Evolutionary conservation across 257 asterid species (phyloP), one percentile per base, ranked within the genome.

Genomic region (Handroanthus guayacan): DNA sequence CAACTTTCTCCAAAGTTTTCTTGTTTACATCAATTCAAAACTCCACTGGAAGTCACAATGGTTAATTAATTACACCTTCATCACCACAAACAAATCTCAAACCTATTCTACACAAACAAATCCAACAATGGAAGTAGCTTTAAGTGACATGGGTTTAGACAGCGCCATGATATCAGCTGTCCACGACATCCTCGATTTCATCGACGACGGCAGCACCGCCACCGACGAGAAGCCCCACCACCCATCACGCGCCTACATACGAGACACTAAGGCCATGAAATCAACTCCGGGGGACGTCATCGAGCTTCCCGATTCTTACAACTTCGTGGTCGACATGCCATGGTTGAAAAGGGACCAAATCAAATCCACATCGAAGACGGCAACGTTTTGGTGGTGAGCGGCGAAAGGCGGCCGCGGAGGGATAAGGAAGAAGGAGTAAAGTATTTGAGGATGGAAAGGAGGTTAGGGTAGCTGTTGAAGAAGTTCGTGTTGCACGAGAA

Each of bases 281-380:
- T 79, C 82, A 1, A 84, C 84, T 0, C 85, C 80, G 0, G 80
- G 84, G 4, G 88, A 84, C 78, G 77, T 81, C 11, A 67, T 72
- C 4, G 83, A 81, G 62, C 63, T 54, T 38, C 82, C 78, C 0
- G 64, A 80, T 7, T 20, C 78, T 2, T 54, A 54, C 31, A 4
- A 75, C 16, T 84, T 81, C 58, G 51, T 81, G 50, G 63, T 84
- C n/a, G 88, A 81, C 76, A 81, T 84, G 85, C 88, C 85, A 16
- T 82, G 84, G 48, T 11, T 84, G 14, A 81, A 75, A 5, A 5
- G 66, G 0, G 82, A 67, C 37, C 76, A 78, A 2, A 69, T 84
- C 39, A 75, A 67, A 82, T 84, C 3, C 85, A 81, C 5, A 6
- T 84, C 37, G 83, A 81, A 71, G 84, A 83, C 9, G 79, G 57